Evolutionary conservation across 495 filamentous ascomycete species (phyloP).

Genomic region (Penicillium ochrochloron): DNA sequence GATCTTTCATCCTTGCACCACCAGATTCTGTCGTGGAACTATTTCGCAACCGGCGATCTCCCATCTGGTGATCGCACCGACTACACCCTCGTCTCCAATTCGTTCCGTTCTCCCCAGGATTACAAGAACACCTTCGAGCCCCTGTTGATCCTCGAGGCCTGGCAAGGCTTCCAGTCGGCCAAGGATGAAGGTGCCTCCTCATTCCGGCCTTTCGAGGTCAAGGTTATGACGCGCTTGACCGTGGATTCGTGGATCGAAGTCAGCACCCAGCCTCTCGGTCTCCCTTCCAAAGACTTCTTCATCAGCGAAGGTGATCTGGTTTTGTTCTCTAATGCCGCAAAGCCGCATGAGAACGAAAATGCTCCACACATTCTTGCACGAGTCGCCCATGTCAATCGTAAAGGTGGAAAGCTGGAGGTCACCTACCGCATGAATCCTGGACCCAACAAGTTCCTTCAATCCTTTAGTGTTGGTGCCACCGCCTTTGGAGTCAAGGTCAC

Average conservation of each 20-base stretch:
- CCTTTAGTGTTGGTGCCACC: slow-evolving; percentile 61
- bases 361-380: slow-evolving; percentile 85
- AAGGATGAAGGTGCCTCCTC: slow-evolving; percentile 73
- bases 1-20: slow-evolving; percentile 86
- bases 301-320: slow-evolving; percentile 88
- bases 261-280: slow-evolving; percentile 73
- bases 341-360: slow-evolving; percentile 63
- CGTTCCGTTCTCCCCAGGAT: slow-evolving; percentile 71
- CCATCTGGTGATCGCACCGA: slow-evolving; percentile 73
- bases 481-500: slow-evolving; percentile 78
- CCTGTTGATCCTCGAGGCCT: slow-evolving; percentile 88
- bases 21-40: slow-evolving; percentile 88
- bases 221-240: slow-evolving; percentile 79
- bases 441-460: slow-evolving; percentile 52
- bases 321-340: slow-evolving; percentile 72
- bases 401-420: slow-evolving; percentile 77
- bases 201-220: slow-evolving; percentile 81
- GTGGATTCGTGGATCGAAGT: slow-evolving; percentile 95
- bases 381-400: slow-evolving; percentile 76
- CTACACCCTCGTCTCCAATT: slow-evolving; percentile 74
- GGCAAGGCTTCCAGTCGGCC: slow-evolving; percentile 88
- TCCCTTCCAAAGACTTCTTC: slow-evolving; percentile 69
- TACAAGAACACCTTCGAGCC: slow-evolving; percentile 93
- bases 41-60: slow-evolving; percentile 82
- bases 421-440: slow-evolving; percentile 79